phyloP scores from a whole-genome alignment of 192 early-diverging fungal genomes.

The Backusella sp. region DNA sequence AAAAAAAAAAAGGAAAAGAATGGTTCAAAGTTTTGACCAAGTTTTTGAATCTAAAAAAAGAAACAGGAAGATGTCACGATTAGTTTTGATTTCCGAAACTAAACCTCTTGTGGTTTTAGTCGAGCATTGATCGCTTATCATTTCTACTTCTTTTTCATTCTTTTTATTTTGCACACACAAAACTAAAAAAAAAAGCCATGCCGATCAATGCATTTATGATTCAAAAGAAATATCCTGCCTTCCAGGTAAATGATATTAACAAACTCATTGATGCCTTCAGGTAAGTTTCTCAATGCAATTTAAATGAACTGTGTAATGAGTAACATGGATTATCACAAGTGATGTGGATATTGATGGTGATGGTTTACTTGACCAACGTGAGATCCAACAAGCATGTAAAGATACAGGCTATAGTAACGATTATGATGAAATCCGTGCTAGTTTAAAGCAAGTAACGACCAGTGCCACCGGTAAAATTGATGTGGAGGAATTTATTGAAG shows the following conservation, averaged over 20 bases:
- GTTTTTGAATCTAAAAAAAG: neutral
- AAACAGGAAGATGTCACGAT: neutral
- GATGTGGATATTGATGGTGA: slow-evolving; percentile 66
- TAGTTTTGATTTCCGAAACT: neutral
- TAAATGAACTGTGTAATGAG: neutral
- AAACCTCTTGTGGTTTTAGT: neutral
- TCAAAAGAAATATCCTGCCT: slow-evolving; percentile 47
- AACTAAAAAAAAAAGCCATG: slow-evolving; percentile 32
- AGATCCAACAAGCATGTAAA: slow-evolving; percentile 63
- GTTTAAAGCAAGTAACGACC: slow-evolving; percentile 66
- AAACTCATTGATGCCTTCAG: slow-evolving; percentile 49
- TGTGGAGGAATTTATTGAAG: slow-evolving; percentile 80
- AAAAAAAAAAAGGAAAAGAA: neutral
- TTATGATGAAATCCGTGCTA: slow-evolving; percentile 75
- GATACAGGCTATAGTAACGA: slow-evolving; percentile 63
- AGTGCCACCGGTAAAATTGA: slow-evolving; percentile 70
- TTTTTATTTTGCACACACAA: neutral
- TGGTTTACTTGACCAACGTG: slow-evolving; percentile 67
- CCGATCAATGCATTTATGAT: slow-evolving; percentile 50
- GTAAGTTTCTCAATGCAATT: slow-evolving; percentile 26
- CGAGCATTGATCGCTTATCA: neutral
- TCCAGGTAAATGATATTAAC: slow-evolving; percentile 52
- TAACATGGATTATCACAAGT: slow-evolving; percentile 23
- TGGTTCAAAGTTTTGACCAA: neutral
- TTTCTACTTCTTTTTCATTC: slow-evolving; percentile 6